phyloP scores from a whole-genome alignment of 306 rosid species.

The Prunus kanzakura region DNA sequence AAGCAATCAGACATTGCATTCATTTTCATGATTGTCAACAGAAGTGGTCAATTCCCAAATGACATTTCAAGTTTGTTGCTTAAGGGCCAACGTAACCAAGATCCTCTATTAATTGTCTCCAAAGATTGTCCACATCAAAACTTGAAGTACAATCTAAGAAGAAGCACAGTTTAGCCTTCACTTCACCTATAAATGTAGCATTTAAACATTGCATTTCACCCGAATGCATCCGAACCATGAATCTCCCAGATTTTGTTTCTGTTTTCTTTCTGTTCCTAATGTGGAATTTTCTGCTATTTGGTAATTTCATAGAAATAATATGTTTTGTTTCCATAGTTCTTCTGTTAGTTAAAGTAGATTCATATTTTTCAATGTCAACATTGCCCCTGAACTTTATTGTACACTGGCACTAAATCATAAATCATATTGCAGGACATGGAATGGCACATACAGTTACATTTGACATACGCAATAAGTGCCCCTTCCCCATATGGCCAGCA shows the following conservation, averaged over 20 bases:
- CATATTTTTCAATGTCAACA: neutral
- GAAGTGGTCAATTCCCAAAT: slow-evolving; percentile 21
- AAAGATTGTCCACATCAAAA: slow-evolving; percentile 41
- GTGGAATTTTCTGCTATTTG: slow-evolving; percentile 32
- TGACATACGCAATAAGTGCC: slow-evolving; percentile 64
- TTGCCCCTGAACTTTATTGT: neutral
- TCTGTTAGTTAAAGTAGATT: neutral
- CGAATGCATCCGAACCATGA: slow-evolving; percentile 38
- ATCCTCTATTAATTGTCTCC: slow-evolving; percentile 29
- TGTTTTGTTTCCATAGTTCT: neutral
- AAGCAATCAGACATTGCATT: neutral
- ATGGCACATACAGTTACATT: slow-evolving; percentile 48
- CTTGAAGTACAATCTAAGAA: slow-evolving; percentile 65
- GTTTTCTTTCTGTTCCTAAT: slow-evolving; percentile 31
- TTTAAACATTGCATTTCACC: slow-evolving; percentile 9
- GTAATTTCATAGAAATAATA: slow-evolving; percentile 32
- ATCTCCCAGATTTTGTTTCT: slow-evolving; percentile 22
- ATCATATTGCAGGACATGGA: slow-evolving; percentile 34
- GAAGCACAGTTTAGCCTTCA: neutral
- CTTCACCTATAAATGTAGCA: slow-evolving; percentile 14
- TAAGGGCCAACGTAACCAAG: slow-evolving; percentile 14
- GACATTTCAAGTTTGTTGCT: slow-evolving; percentile 15
- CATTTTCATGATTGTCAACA: neutral
- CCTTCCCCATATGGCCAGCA: slow-evolving; percentile 90
- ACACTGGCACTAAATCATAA: neutral